A percentile compares a stretch with the other conserved stretches of the same genome.
Evolutionary conservation across 1,284 basidiomycete species (phyloP).

Genomic region (Pseudozyma hubeiensis): DNA sequence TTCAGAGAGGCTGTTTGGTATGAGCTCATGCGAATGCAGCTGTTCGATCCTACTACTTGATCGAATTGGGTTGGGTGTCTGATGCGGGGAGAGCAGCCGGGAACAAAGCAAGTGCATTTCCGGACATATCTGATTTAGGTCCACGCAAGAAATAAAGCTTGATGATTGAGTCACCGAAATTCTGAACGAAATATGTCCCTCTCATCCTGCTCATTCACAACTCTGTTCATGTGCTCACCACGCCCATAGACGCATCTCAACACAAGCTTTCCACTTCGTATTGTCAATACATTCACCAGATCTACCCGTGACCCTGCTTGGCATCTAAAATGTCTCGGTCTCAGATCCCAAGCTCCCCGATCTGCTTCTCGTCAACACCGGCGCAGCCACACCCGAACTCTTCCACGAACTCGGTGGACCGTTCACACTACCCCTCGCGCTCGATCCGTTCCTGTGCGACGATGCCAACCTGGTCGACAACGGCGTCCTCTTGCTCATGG

Average conservation of each 20-base stretch:
- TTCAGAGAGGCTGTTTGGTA: no score
- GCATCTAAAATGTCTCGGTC: background rate
- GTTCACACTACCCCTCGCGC: constrained; percentile 26
- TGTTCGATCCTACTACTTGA: no score
- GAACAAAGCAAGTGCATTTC: no score
- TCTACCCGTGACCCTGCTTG: background rate
- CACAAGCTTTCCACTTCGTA: background rate
- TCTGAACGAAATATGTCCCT: background rate
- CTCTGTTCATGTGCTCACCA: no score
- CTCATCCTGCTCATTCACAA: no score
- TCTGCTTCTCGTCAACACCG: constrained; percentile 78
- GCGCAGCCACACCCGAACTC: constrained; percentile 2
- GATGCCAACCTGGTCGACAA: constrained; percentile 29
- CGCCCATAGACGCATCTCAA: background rate
- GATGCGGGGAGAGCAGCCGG: background rate
- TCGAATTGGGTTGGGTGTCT: no score
- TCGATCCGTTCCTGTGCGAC: constrained; percentile 18
- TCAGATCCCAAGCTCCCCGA: constrained; percentile 75
- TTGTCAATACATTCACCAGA: constrained; percentile 6
- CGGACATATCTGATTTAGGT: no score
- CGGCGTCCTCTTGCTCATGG: constrained; percentile 16
- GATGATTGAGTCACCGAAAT: no score
- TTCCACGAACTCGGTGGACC: constrained; percentile 49
- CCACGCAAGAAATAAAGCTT: no score
- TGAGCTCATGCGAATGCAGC: no score